Evolutionary conservation across 2,329 filamentous ascomycete species (phyloP).

Genomic region (Leptographium wingfieldii): DNA sequence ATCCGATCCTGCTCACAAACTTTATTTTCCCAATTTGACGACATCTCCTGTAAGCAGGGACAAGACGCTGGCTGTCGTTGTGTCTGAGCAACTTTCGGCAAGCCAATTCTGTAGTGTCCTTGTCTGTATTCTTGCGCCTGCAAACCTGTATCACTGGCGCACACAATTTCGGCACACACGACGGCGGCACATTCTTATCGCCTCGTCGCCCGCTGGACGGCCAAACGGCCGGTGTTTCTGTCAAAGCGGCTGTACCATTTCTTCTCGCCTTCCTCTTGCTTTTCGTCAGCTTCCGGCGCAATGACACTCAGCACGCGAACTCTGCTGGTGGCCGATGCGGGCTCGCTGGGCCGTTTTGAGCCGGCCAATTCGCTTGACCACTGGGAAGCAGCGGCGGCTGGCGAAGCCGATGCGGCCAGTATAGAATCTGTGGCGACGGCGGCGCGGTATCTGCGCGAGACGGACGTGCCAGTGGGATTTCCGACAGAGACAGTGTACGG

Average conservation of each 20-base stretch:
- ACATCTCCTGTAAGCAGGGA: no score
- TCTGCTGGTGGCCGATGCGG: constrained; percentile 10
- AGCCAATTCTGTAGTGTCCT: no score
- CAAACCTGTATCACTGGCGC: no score
- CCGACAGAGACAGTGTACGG: constrained; percentile 98
- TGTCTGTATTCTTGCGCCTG: no score
- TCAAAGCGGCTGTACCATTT: background rate
- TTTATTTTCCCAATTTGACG: no score
- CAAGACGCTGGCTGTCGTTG: no score
- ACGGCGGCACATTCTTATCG: background rate
- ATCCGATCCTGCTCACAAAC: no score
- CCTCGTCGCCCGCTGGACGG: constrained; percentile 9
- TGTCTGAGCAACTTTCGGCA: no score
- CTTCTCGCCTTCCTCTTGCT: background rate
- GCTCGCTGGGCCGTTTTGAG: constrained; percentile 12
- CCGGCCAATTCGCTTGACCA: constrained; percentile 17
- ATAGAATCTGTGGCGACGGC: constrained; percentile 44
- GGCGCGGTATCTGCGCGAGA: constrained; percentile 50
- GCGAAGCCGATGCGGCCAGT: constrained; percentile 16
- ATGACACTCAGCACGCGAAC: constrained; percentile 13
- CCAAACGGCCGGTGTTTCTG: background rate
- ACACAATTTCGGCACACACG: background rate
- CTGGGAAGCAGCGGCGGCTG: constrained; percentile 26
- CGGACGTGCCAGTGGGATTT: constrained; percentile 74
- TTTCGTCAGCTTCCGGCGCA: background rate